Conservation (phyloP, 2,329 filamentous ascomycete genomes). For the Fusarium veterinarium region DNA sequence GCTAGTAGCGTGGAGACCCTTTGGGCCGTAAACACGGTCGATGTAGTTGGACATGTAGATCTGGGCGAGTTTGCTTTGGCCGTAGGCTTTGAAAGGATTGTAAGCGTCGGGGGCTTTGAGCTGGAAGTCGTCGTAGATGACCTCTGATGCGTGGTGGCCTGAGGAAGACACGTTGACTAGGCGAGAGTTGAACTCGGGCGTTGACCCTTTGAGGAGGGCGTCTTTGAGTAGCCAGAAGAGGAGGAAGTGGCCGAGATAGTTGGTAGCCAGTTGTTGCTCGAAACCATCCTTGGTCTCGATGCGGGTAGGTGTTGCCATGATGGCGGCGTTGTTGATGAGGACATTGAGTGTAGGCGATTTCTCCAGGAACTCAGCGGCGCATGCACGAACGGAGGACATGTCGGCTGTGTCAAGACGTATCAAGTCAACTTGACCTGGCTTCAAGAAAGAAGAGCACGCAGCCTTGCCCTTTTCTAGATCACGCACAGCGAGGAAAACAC, state of each 20-base stretch:
- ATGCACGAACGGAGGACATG: constrained; percentile 34
- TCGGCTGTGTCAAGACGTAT: constrained; percentile 39
- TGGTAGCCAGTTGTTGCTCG: constrained; percentile 43
- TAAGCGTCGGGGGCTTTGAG: constrained; percentile 17
- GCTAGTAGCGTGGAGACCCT: constrained; percentile 27
- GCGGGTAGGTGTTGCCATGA: constrained; percentile 35
- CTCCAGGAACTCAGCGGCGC: constrained; percentile 30
- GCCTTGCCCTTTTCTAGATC: constrained; percentile 26
- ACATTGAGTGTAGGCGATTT: constrained; percentile 31
- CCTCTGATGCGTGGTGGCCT: constrained; percentile 48
- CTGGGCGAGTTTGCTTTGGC: constrained; percentile 35
- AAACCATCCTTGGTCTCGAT: constrained; percentile 31
- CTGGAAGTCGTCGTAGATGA: constrained; percentile 27
- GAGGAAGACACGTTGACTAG: constrained; percentile 59
- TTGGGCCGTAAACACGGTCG: constrained; percentile 17
- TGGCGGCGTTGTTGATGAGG: constrained; percentile 37
- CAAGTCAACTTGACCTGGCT: constrained; percentile 15
- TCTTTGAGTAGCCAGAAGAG: constrained; percentile 54
- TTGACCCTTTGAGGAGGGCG: constrained; percentile 53
- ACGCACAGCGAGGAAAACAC: constrained; percentile 30
- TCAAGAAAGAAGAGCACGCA: constrained; percentile 1
- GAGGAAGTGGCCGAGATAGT: constrained; percentile 44
- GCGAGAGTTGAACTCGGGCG: constrained; percentile 55
- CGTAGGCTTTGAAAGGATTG: constrained; percentile 23
- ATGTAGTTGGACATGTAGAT: constrained; percentile 40